These are phyloP conservation scores for Pestalotiopsis sp. DNA, from an alignment of 2,329 filamentous ascomycete species.

Conservation along the genomic window DNA sequence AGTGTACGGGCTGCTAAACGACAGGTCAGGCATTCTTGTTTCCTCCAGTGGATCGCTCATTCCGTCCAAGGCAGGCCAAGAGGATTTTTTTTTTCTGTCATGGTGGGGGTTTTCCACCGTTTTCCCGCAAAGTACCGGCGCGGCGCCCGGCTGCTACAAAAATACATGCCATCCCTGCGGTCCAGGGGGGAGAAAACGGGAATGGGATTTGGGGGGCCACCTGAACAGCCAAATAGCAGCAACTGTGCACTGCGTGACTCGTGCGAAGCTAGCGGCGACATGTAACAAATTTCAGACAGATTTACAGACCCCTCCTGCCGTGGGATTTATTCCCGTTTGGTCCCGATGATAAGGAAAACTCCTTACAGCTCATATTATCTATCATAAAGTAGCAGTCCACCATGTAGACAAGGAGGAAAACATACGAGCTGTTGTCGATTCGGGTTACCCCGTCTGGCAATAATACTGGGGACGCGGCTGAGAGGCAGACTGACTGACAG, in stretches of 20 bases:
- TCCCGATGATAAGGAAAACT: neutral
- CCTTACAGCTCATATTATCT: neutral
- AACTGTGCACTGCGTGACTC: constrained; percentile 2
- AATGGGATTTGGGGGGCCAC: neutral
- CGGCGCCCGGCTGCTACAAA: neutral
- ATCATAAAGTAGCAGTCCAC: neutral
- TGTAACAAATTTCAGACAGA: neutral
- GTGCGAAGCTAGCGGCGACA: neutral
- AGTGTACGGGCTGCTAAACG: neutral
- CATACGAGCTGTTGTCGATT: neutral
- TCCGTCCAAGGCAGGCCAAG: neutral
- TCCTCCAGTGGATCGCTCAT: neutral
- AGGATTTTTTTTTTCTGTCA: neutral
- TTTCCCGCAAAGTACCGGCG: neutral
- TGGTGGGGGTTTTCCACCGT: neutral
- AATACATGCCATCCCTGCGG: neutral
- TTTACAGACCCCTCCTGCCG: neutral
- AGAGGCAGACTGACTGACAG: neutral
- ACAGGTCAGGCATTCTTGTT: neutral
- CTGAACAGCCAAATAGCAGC: neutral
- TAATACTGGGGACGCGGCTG: neutral
- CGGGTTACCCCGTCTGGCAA: neutral
- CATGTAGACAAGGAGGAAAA: neutral
- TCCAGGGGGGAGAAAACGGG: neutral
- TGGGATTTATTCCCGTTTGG: neutral